Evolutionary conservation across 805 yeast genomes (phyloP), one percentile per base, ranked within the genome.

Genomic region (Debaryomyces maramus): DNA sequence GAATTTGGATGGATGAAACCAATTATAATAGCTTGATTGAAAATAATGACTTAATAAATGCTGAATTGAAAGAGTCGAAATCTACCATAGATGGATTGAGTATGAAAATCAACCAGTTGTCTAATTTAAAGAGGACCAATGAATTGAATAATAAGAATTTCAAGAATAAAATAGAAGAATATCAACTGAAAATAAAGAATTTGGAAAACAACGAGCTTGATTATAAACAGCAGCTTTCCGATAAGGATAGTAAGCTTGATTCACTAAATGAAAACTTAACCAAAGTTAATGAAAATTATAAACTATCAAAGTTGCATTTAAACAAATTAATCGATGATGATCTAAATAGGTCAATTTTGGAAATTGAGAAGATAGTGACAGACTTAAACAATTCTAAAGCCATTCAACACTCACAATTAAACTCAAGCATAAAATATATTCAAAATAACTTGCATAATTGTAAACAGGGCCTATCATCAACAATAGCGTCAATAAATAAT

Each of bases 1-100:
- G 90, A 1, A 71, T 85, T 17, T 81, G 68, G 52, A 61, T 86
- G 73, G 79, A 80, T 50, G 77, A 77, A 21, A 71, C 64, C 11
- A 81, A 81, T 53, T 83, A 83, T 50, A 46, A 55, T 15, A 46
- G 47, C 16, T 44, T 64, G 13, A 38, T 52, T 2, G 50, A 45
- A 18, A 58, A 55, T 29, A 52, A 53, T 32, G 74, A 73, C 15
- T 45, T 55, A 7, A 42, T 57, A 36, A 50, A 48, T 36, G 48
- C 55, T 6, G 50, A 52, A n/a, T 30, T 53, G 1, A 50, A 50
- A 27, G 64, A 60, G 36, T 34, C 35, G 6, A 39, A 52, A 39
- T 35, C 47, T 27, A 31, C 34, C 34, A 23, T 43, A 7, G 35
- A 36, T 18, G 40, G 43, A 6, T 32, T 39, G 9, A 15, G n/a